Evolutionary conservation across 768 basidiomycete genomes (phyloP).

Genomic region (Plicaturopsis crispa): DNA sequence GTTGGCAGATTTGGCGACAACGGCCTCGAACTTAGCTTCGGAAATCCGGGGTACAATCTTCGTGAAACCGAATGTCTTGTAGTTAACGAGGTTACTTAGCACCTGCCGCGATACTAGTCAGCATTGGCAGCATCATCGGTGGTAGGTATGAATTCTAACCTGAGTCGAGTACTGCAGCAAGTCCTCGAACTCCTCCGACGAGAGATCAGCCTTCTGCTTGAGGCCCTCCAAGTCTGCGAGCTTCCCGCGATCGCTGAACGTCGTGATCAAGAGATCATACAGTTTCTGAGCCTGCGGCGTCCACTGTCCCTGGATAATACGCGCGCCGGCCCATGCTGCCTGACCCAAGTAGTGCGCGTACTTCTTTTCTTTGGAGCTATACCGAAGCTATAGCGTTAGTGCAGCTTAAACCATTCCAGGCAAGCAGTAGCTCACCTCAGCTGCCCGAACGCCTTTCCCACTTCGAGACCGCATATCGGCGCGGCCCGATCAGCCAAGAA

Average conservation of each 20-base stretch:
- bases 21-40: slow-evolving; percentile 51
- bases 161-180: slow-evolving; percentile 69
- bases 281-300: slow-evolving; percentile 42
- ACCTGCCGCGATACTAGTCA: too few species aligned
- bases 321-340: slow-evolving; percentile 80
- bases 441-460: slow-evolving; percentile 61
- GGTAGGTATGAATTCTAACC: slow-evolving; percentile 26
- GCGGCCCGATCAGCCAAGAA: slow-evolving; percentile 71
- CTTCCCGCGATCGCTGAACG: slow-evolving; percentile 53
- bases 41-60: slow-evolving; percentile 77
- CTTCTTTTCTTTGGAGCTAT: slow-evolving; percentile 67
- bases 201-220: slow-evolving; percentile 44
- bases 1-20: slow-evolving; percentile 56
- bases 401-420: too few species aligned
- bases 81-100: slow-evolving; percentile 37
- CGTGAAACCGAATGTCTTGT: slow-evolving; percentile 76
- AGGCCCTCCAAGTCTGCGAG: slow-evolving; percentile 51
- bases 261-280: slow-evolving; percentile 64
- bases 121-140: neutral
- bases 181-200: slow-evolving; percentile 57
- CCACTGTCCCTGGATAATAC: slow-evolving; percentile 77
- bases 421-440: too few species aligned
- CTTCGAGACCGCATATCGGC: slow-evolving; percentile 69
- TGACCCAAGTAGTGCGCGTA: slow-evolving; percentile 67
- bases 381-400: too few species aligned